phyloP scores from a whole-genome alignment of 176 grass and related monocot species.

The Bolboschoenus planiculmis region DNA sequence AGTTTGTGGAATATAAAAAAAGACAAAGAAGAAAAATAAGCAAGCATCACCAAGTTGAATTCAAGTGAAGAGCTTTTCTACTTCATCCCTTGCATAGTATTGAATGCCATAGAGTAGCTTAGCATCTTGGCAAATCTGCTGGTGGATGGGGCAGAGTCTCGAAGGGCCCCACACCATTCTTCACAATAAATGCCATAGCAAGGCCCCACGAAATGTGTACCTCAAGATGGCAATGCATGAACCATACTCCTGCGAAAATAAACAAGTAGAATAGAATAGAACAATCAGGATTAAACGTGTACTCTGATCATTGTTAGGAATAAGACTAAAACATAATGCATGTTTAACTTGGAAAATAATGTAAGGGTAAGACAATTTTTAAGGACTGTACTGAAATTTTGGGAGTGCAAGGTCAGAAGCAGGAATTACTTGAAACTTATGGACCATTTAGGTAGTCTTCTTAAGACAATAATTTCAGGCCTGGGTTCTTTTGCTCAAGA shows the following conservation, averaged over 20 bases:
- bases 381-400: neutral
- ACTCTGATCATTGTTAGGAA: neutral
- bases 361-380: neutral
- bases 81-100: neutral
- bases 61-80: neutral
- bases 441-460: neutral
- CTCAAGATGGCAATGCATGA: slow-evolving; percentile 37
- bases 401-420: neutral
- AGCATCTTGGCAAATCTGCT: slow-evolving; percentile 28
- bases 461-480: neutral
- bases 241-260: slow-evolving; percentile 25
- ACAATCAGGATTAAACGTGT: neutral
- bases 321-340: neutral
- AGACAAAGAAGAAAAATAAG: neutral
- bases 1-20: neutral
- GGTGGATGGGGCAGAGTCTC: slow-evolving; percentile 36
- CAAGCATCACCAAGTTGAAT: neutral
- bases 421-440: neutral
- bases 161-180: slow-evolving; percentile 21
- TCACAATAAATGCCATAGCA: slow-evolving; percentile 34
- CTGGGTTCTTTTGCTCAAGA: neutral
- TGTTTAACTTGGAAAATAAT: neutral
- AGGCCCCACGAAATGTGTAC: slow-evolving; percentile 29
- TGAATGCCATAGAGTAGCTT: neutral
- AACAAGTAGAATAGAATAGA: neutral